phyloP scores from a whole-genome alignment of 2,329 filamentous ascomycete genomes.

The Sarocladium kiliense region DNA sequence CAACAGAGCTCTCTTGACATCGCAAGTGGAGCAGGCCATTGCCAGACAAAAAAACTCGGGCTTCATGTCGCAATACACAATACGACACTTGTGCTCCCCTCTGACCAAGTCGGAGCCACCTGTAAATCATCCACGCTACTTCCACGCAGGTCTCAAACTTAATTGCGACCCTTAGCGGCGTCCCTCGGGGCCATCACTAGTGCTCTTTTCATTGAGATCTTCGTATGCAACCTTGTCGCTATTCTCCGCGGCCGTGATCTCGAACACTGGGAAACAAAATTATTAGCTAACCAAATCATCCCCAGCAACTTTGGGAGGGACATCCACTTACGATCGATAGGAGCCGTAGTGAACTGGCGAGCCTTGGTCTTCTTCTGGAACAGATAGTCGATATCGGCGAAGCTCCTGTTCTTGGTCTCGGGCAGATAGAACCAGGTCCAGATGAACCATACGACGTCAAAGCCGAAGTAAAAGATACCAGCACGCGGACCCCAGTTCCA shows the following conservation, averaged over 20 bases:
- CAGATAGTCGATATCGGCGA: slow-evolving; percentile 43
- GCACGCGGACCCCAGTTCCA: slow-evolving; percentile 31
- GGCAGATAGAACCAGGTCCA: slow-evolving; percentile 40
- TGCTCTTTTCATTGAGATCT: background rate
- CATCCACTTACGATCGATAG: slow-evolving; percentile 19
- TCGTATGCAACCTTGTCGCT: slow-evolving; percentile 2
- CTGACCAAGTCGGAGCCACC: too few species aligned
- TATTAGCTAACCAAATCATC: background rate
- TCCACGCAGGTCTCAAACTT: too few species aligned
- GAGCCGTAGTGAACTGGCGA: slow-evolving; percentile 25
- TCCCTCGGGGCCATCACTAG: background rate
- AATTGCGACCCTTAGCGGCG: background rate
- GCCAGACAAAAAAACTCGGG: too few species aligned
- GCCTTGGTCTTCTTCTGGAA: slow-evolving; percentile 32
- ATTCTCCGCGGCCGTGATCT: slow-evolving; percentile 1
- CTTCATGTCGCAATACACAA: too few species aligned
- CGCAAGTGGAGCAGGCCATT: too few species aligned
- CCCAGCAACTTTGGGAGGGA: background rate
- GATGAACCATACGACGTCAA: slow-evolving; percentile 32
- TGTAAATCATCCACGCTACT: too few species aligned
- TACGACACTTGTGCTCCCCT: too few species aligned
- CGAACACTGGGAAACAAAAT: background rate
- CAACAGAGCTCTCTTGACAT: too few species aligned
- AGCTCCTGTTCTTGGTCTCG: slow-evolving; percentile 38
- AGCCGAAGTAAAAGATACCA: slow-evolving; percentile 27